A percentile compares a stretch with the other conserved stretches of the same genome.
Evolutionary conservation across 129 eudicot genomes (phyloP).

Genomic region (Erigeron canadensis): DNA sequence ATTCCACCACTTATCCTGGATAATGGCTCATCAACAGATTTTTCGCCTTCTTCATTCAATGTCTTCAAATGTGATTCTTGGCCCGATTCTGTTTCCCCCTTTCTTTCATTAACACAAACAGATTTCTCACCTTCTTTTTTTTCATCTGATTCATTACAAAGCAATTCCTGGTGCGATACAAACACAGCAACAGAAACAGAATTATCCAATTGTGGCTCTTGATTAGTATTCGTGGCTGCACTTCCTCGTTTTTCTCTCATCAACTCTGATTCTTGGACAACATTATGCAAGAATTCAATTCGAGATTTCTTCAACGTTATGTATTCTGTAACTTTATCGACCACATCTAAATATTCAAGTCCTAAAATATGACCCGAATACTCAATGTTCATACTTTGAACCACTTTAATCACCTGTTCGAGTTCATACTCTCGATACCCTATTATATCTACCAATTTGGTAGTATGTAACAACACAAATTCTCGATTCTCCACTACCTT

Average conservation of each 20-base stretch:
- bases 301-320: background rate
- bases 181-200: too few relatives aligned
- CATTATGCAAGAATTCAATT: background rate
- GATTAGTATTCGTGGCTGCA: background rate
- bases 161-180: too few relatives aligned
- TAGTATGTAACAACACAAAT: background rate
- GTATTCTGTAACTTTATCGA: background rate
- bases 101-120: background rate
- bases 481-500: background rate
- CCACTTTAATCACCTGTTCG: background rate
- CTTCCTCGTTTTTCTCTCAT: background rate
- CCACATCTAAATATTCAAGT: background rate
- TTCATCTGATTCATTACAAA: too few relatives aligned
- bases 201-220: background rate
- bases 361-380: background rate
- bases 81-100: too few relatives aligned
- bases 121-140: background rate
- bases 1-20: too few relatives aligned
- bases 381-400: background rate
- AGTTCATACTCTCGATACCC: background rate
- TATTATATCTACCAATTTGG: background rate
- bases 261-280: background rate
- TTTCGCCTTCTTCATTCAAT: background rate
- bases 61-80: too few relatives aligned
- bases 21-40: background rate